Percentiles rank a stretch among this genome's conserved stretches.
These are phyloP conservation scores for Xylaria scruposa DNA, from an alignment of 495 filamentous ascomycete genomes.

Conservation along the genomic window DNA sequence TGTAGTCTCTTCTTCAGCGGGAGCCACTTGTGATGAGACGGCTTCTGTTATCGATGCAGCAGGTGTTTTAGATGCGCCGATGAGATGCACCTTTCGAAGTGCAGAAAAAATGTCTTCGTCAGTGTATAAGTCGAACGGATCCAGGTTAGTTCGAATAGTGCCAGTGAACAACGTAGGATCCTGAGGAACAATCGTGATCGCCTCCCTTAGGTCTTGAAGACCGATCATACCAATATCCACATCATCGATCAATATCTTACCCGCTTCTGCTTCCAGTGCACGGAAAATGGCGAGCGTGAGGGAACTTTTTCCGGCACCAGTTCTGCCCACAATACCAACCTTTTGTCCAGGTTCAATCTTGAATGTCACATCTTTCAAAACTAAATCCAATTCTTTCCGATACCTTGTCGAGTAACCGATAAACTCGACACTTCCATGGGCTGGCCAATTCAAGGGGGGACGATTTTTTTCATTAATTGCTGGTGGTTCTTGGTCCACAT, in stretches of 20 bases:
- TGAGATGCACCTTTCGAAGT: constrained; percentile 88
- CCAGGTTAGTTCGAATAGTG: constrained; percentile 92
- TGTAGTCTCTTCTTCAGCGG: constrained; percentile 23
- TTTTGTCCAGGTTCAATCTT: constrained; percentile 87
- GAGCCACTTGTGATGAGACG: background rate
- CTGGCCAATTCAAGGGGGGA: constrained; percentile 83
- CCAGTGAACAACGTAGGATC: constrained; percentile 97
- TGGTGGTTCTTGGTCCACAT: constrained; percentile 91
- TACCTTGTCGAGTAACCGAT: constrained; percentile 88
- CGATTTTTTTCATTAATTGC: constrained; percentile 79
- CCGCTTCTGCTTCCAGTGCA: constrained; percentile 90
- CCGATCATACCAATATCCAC: constrained; percentile 90
- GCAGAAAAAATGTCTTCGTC: constrained; percentile 91
- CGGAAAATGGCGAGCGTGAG: constrained; percentile 95
- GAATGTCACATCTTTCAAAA: constrained; percentile 84
- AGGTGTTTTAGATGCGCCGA: constrained; percentile 64
- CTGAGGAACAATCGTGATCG: constrained; percentile 97
- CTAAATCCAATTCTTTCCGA: constrained; percentile 82
- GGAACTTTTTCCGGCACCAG: constrained; percentile 96
- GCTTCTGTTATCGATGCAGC: constrained; percentile 17
- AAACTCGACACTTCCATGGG: constrained; percentile 85
- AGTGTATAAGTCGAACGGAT: constrained; percentile 90
- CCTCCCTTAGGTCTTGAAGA: constrained; percentile 86
- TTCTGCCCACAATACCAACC: constrained; percentile 95
- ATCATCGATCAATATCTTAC: constrained; percentile 88